Base-by-base conservation (phyloP, 75 land plant genomes). In the Azolla pinnata region DNA sequence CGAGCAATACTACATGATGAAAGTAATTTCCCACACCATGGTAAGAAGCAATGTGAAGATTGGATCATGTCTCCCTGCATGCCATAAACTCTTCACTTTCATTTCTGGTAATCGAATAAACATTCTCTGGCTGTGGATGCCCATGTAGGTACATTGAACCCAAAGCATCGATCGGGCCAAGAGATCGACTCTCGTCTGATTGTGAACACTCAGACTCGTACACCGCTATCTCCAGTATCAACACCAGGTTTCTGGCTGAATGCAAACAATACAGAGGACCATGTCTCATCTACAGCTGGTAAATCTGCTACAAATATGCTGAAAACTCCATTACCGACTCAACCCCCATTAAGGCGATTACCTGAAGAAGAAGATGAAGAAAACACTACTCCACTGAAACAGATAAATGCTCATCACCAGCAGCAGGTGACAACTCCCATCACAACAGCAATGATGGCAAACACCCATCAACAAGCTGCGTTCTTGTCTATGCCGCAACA, bases 231-330 rank as follows among this genome's bases (percentile, higher is more conserved):
- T 3, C 54, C 29, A 9, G 54, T 52, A 25, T 52, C 54, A 25
- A 3, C 18, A 4, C 50, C 14, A 4, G 14, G 25, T 25, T 9
- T 26, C 25, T 25, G 54, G 54, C 54, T 29, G 10, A 52, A 52
- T 29, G 27, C 29, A 2, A 52, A n/a, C n/a, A n/a, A 52, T 25
- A 27, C 14, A 1, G 54, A 52, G 54, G 54, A 29, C 54, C 54
- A 52, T 1, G 2, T 24, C 9, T 25, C 54, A 52, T 26, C 54
- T 1, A 52, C 26, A 4, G 27, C 54, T 25, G 54, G 54, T 3
- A 25, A 19, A 25, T 9, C 18, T 19, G 24, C 28, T 52, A 26
- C 29, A 26, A 27, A 16, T 25, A 23, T 26, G 10, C 29, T 52
- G 28, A 52, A 52, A 25, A 52, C 29, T 25, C 28, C 54, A 52